Evolutionary conservation across 495 filamentous ascomycete species (phyloP), one percentile per base, ranked within the genome.

Genomic region (Aspergillus ellipticus): DNA sequence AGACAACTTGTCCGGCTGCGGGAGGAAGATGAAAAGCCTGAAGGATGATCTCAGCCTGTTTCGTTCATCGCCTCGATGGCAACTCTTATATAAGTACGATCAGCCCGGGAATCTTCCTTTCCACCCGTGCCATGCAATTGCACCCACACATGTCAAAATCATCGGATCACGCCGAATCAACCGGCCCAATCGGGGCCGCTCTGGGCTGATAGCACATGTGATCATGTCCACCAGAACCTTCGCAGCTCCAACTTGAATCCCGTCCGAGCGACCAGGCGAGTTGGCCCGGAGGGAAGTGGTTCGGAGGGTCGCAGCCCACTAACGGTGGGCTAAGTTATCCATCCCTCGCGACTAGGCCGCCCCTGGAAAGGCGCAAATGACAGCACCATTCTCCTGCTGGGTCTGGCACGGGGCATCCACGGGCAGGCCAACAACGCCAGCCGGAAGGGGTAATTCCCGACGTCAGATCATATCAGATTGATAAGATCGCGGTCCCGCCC

Each of bases 401-500:
- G 13, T 3, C 13, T 3, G 10, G 3, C 33, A 10, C 2, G 33
- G 33, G 4, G 33, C 33, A 35, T 39, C 8, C 35, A 39, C 35
- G 10, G 35, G 11, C n/a, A n/a, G n/a, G n/a, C 6, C 35, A 39
- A 13, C 35, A 39, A n/a, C 48, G 17, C 28, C 48, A 33, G 19
- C 50, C 60, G 60, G 56, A 59, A 58, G 29, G 28, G 15, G 21
- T 45, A 28, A 46, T 39, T 46, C 60, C 35, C 60, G 55, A 24
- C 42, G 51, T 53, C 48, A 50, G 56, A 56, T 43, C 29, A 56
- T 53, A 59, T 62, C 55, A 58, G 60, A 62, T 62, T 62, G 60
- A 62, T 62, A 62, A 62, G 56, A 62, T 62, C 16, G 10, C 8
- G 20, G 16, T 43, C 41, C n/a, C 1, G 2, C 7, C 8, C n/a